Evolutionary conservation across 108 stramenopile species (phyloP), one percentile per base, ranked within the genome.

Genomic region (Skeletonema tropicum): DNA sequence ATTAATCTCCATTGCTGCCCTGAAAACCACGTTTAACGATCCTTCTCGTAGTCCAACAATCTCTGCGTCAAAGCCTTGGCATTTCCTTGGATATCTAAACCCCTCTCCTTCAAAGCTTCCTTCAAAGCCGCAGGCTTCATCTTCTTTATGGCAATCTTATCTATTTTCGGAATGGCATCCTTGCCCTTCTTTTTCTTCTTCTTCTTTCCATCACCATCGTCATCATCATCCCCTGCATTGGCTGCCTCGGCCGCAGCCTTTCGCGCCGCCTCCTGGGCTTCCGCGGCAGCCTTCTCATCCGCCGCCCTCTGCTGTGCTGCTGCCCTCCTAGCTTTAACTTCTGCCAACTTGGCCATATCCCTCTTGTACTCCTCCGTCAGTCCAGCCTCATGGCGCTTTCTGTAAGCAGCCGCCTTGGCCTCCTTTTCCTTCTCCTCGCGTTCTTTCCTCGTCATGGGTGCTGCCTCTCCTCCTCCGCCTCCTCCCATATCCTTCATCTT

Each of bases 101-200:
- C 87, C 42, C 95, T 75, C 64, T 85, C 85, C 85, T 96, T 96
- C 67, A 96, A 73, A 9, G 90, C 93, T 64, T 94, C 95, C 78
- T 96, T 96, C 68, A 94, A 73, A 67, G 85, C 87, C 19, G 92
- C 83, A 17, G 95, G 95, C 74, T 96, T 96, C 95, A 96, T 93
- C 71, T 92, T 93, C 66, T 96, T 96, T 41, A 94, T 93, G 42
- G 84, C 73, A 81, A 94, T 92, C 68, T 91, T 93, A 63, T 90
- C 88, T 58, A 96, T 59, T 79, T 94, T 96, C 23, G 92, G 90
- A 69, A 91, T 82, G 46, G 57, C 71, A 26, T 57, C 57, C 31
- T 81, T 61, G 45, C 71, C 73, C 29, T 67, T 66, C 68, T 83
- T 85, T 62, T 85, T 86, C 77, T 85, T 86, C 77, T 88, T 89